A percentile compares a stretch with the other conserved stretches of the same genome.
Evolutionary conservation across 805 yeast species (phyloP).

Genomic region (Kazachstania viticola): DNA sequence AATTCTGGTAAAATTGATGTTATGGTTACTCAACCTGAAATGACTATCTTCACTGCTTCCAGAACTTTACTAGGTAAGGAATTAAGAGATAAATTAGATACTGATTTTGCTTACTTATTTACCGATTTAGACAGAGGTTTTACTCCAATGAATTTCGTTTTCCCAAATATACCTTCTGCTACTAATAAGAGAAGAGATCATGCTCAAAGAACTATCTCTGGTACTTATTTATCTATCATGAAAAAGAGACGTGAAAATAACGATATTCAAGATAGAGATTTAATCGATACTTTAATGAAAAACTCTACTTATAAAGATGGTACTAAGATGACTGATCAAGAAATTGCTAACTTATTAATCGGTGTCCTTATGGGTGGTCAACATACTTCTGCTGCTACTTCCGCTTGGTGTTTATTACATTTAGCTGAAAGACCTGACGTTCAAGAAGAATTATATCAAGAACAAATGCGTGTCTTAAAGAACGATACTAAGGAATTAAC

Average conservation of each 20-base stretch:
- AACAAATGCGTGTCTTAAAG: constrained; percentile 53
- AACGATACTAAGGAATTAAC: constrained; percentile 49
- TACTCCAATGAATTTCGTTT: constrained; percentile 90
- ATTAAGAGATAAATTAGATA: constrained; percentile 71
- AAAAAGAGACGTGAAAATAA: constrained; percentile 59
- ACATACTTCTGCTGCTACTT: constrained; percentile 93
- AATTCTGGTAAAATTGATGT: constrained; percentile 48
- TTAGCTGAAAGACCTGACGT: constrained; percentile 78
- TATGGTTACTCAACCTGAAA: constrained; percentile 80
- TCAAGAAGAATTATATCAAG: constrained; percentile 70
- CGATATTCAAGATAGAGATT: constrained; percentile 75
- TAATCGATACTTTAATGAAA: constrained; percentile 78
- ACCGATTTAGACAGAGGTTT: constrained; percentile 93
- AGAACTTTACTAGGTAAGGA: constrained; percentile 86
- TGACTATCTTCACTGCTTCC: constrained; percentile 93
- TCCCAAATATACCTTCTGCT: constrained; percentile 87
- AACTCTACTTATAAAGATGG: constrained; percentile 88
- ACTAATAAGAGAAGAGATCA: constrained; percentile 73
- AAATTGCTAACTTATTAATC: constrained; percentile 84
- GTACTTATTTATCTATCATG: constrained; percentile 73
- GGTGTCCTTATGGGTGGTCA: constrained; percentile 99
- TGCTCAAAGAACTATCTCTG: constrained; percentile 75
- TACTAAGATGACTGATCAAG: constrained; percentile 84
- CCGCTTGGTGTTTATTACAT: constrained; percentile 89
- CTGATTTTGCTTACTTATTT: constrained; percentile 74